These are phyloP conservation scores for Salix dunnii DNA, from an alignment of 345 rosid species.

Conservation along the genomic window DNA sequence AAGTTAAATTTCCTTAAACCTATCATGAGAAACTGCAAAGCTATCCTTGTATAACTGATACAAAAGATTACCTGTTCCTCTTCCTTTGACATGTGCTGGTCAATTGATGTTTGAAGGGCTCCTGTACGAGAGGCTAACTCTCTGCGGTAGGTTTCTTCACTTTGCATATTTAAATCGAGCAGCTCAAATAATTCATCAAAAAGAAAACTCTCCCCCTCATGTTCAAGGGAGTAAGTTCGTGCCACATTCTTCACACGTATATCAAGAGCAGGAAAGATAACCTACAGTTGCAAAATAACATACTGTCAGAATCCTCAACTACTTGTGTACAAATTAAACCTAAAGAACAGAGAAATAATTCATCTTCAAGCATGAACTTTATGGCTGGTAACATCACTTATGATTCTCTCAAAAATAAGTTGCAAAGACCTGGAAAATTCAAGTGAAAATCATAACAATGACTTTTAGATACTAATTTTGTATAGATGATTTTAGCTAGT, in stretches of 20 bases:
- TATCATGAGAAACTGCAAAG: not conserved
- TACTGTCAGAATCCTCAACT: not conserved
- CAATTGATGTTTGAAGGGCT: slow-evolving; percentile 78
- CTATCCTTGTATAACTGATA: not conserved
- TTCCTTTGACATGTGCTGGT: slow-evolving; percentile 93
- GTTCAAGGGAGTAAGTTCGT: slow-evolving; percentile 81
- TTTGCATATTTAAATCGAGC: slow-evolving; percentile 52
- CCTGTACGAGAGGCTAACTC: slow-evolving; percentile 77
- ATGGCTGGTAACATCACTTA: not conserved
- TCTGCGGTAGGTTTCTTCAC: slow-evolving; percentile 57
- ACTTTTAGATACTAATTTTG: not conserved
- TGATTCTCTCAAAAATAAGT: not conserved
- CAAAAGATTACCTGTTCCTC: slow-evolving; percentile 64
- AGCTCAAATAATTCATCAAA: slow-evolving; percentile 69
- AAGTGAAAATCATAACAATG: not conserved
- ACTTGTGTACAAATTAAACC: not conserved
- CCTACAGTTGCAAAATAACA: slow-evolving; percentile 39
- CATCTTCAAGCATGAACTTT: not conserved
- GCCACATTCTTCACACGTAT: slow-evolving; percentile 88
- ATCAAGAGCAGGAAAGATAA: slow-evolving; percentile 84
- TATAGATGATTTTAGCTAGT: not conserved
- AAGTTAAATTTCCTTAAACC: not conserved
- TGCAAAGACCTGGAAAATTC: not conserved
- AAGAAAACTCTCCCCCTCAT: slow-evolving; percentile 72
- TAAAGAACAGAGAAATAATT: not conserved